Base-by-base conservation (phyloP, 441 rosid species). In the Croton setiger region DNA sequence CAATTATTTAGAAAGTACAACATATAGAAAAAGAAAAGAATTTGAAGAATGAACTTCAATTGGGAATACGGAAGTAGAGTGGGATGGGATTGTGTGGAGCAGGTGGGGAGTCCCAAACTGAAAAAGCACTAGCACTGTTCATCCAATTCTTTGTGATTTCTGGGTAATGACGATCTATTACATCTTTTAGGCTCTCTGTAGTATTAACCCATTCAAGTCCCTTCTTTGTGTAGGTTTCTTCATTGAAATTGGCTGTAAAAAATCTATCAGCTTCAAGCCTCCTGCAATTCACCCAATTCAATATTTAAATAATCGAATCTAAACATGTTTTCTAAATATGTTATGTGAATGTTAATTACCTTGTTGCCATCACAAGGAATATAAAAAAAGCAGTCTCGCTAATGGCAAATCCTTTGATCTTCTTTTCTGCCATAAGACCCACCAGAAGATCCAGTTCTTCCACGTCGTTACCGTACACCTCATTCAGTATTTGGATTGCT, bases 371-470 rank as follows among this genome's bases (percentile, higher is more conserved):
- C 36, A 87, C 2, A 5, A 88, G 64, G 74, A 90, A 90, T 61
- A 85, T 75, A 62, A 78, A 27, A 51, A 91, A 88, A 7, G 91
- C 87, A 1, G 95, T 87, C 63, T 88, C 92, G 58, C 93, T 87
- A 3, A 88, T 91, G 63, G 93, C 90, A 56, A 91, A 91, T 0
- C 92, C 97, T 61, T 79, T 83, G 74, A 86, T 85, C 45, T 85
- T 91, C 75, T 84, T 89, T 82, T 91, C 97, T 5, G 93, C 90
- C 79, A 85, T 76, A 27, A 87, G 86, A 11, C 95, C 91, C 1
- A 88, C 87, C 3, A 74, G 70, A 68, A 85, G 80, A 67, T 88
- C 97, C 33, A 88, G 86, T 68, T 82, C 80, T 57, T 89, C 97
- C 15, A 89, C 84, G 45, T 86, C 82, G 57, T 78, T 77, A 48